Evolutionary conservation across 768 basidiomycete species (phyloP).

Genomic region (Collybia sordida): DNA sequence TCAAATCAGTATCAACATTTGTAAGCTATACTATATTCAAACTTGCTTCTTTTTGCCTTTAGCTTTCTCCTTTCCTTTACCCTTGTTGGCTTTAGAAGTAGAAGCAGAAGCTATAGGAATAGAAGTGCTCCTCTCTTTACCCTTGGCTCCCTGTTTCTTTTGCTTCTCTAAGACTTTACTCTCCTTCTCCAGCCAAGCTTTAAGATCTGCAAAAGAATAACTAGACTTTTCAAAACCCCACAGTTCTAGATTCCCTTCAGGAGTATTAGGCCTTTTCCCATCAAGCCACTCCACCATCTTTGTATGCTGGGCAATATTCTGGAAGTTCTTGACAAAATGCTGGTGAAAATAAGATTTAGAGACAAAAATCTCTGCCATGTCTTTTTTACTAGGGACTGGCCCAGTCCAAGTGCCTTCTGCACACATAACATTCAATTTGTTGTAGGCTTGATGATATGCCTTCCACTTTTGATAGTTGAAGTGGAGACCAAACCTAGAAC

Average conservation of each 20-base stretch:
- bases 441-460: no score
- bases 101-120: no score
- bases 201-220: not conserved
- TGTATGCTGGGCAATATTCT: not conserved
- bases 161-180: not conserved
- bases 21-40: not conserved
- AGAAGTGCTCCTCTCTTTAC: not conserved
- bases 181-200: not conserved
- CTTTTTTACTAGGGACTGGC: not conserved
- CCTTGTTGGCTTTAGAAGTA: not conserved
- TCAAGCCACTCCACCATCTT: constrained; percentile 1
- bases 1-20: not conserved
- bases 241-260: not conserved
- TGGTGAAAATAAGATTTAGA: not conserved
- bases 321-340: not conserved
- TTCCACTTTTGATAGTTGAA: not conserved
- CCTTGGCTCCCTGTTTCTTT: not conserved
- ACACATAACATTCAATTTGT: not conserved
- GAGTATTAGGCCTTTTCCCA: not conserved
- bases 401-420: no score
- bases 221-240: not conserved
- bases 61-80: not conserved
- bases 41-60: not conserved
- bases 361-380: not conserved
- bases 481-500: not conserved